Base-by-base conservation (phyloP, 495 filamentous ascomycete genomes). In the Aspergillus ostianus region DNA sequence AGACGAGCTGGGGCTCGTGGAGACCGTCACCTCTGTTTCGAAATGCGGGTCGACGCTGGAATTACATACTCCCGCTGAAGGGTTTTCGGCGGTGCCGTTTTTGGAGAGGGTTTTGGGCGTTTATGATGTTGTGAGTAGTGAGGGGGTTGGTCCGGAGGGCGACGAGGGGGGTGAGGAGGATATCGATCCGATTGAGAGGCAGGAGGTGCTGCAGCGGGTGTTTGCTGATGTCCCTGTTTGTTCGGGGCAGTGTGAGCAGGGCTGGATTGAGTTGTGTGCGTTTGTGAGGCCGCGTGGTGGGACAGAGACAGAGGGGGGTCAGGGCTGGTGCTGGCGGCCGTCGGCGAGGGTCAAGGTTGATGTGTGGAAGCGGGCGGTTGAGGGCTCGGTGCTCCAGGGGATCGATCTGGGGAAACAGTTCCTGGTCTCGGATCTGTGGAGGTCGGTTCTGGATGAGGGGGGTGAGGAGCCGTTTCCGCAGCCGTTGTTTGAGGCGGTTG, bases 1-100 rank as follows among this genome's bases (percentile, higher is more conserved):
- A 12, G 61, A 66, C 15, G 67, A 71, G 7, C 67, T 83, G n/a
- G 65, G 71, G 51, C 57, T 76, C 32, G 62, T 70, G 44, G 69
- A 73, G 30, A 67, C 75, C 0, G 57, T 93, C 3, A 78, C 80
- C 3, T 75, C 85, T 0, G 84, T 95, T 51, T 83, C 91, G 2
- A 88, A 89, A 36, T 85, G 88, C 62, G 80, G 84, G 45, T 86
- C 89, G 49, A 93, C 89, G 8, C 80, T 95, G 15, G 91, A 94
- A 70, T 71, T 90, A 27, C 67, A 74, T 47, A 62, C 53, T 4
- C 70, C 75, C 0, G 49, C 61, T 8, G 73, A 63, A 12, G 77
- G 71, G 2, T 74, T 75, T 56, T 69, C 74, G 4, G 74, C 70
- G 1, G 47, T 65, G 5, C 62, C 65, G 7, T 72, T 77, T 44